These are phyloP conservation scores for Pichia sp. DNA, from an alignment of 1,139 yeast genomes.

Conservation along the genomic window DNA sequence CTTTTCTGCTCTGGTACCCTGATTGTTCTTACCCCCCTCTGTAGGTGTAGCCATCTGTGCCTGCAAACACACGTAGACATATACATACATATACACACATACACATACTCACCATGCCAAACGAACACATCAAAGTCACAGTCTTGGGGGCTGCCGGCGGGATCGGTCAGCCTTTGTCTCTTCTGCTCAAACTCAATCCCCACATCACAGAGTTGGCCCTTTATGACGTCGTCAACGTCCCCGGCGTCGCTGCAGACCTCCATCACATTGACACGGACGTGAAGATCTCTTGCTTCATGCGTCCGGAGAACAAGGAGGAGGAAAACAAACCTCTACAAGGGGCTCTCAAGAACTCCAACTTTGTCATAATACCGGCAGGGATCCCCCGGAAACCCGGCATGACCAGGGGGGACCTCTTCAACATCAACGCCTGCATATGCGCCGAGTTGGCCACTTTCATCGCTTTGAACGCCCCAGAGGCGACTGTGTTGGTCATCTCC, in stretches of 20 bases:
- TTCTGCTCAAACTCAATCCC: slow-evolving; percentile 69
- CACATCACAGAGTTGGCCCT: slow-evolving; percentile 60
- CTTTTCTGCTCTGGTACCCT: not conserved
- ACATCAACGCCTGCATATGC: slow-evolving; percentile 88
- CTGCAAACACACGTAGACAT: not conserved
- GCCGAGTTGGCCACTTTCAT: slow-evolving; percentile 77
- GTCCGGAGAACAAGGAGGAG: slow-evolving; percentile 48
- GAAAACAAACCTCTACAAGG: slow-evolving; percentile 38
- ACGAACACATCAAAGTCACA: slow-evolving; percentile 45
- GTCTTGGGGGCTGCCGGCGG: slow-evolving; percentile 84
- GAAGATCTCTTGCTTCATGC: slow-evolving; percentile 58
- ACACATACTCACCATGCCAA: not conserved
- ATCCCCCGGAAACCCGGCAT: slow-evolving; percentile 98
- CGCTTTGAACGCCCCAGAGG: slow-evolving; percentile 69
- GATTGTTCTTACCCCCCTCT: not conserved
- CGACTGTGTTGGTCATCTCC: slow-evolving; percentile 74
- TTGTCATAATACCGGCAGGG: slow-evolving; percentile 92
- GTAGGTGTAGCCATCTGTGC: not conserved
- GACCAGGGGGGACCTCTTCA: slow-evolving; percentile 95
- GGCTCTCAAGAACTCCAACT: slow-evolving; percentile 68
- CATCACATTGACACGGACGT: slow-evolving; percentile 85
- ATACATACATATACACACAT: not conserved
- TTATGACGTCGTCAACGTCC: slow-evolving; percentile 84
- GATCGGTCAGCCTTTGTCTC: slow-evolving; percentile 91
- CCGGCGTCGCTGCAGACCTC: slow-evolving; percentile 91